Evolutionary conservation across 2,329 filamentous ascomycete genomes (phyloP).

Genomic region (Helotiales sp.): DNA sequence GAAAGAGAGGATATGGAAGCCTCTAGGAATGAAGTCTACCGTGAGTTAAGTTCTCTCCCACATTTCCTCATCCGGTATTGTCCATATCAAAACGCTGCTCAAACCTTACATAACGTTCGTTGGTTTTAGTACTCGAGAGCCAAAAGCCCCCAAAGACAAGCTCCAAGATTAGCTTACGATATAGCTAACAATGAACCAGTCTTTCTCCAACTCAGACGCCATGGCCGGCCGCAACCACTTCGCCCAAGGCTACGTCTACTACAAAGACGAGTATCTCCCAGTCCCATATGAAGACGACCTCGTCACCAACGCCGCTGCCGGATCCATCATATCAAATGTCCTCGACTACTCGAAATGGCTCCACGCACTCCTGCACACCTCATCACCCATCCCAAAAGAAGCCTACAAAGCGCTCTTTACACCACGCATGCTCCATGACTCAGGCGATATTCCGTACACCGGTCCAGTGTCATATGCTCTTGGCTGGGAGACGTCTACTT

Average conservation of each 20-base stretch:
- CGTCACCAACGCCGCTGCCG: conserved; percentile 48
- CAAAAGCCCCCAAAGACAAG: not conserved
- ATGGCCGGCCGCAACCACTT: conserved; percentile 39
- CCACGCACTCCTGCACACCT: conserved; percentile 50
- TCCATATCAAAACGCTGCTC: no score
- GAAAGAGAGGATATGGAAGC: conserved; percentile 49
- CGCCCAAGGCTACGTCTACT: conserved; percentile 51
- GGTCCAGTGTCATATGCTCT: conserved; percentile 48
- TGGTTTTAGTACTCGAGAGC: not conserved
- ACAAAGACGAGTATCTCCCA: conserved; percentile 38
- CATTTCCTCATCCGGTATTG: not conserved
- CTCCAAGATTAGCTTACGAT: no score
- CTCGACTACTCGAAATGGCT: conserved; percentile 59
- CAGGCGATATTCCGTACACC: conserved; percentile 36
- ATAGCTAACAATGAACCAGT: conserved; percentile 16
- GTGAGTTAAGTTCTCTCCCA: conserved; percentile 25
- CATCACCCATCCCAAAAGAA: conserved; percentile 44
- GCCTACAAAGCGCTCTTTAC: conserved; percentile 44
- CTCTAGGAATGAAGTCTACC: conserved; percentile 54
- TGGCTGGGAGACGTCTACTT: conserved; percentile 48
- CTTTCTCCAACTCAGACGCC: conserved; percentile 37
- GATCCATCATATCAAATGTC: conserved; percentile 53
- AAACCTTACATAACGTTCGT: no score
- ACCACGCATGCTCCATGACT: conserved; percentile 30
- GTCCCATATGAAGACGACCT: conserved; percentile 42